Conservation (phyloP, 2,329 filamentous ascomycete genomes). For the Ophiostoma sp. region DNA sequence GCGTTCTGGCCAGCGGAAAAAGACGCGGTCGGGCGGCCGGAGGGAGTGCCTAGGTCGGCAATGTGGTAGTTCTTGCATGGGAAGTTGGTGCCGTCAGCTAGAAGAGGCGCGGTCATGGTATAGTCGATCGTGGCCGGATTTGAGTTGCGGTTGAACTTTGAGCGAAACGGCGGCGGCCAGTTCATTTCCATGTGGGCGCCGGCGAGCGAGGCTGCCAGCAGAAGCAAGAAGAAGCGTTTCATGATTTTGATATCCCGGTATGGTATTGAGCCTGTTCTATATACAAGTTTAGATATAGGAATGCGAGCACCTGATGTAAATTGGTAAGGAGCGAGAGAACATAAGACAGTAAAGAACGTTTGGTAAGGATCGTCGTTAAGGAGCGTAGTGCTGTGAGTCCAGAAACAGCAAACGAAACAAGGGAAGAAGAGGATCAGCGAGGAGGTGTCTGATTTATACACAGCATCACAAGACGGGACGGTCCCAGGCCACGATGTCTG, state of each 20-base stretch:
- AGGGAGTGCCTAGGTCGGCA: background rate
- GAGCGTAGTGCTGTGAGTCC: background rate
- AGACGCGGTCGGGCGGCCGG: background rate
- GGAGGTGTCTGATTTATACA: background rate
- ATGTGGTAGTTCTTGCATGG: background rate
- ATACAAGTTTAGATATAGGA: background rate
- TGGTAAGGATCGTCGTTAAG: background rate
- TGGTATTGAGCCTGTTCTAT: background rate
- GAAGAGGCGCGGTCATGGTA: background rate
- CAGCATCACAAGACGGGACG: background rate
- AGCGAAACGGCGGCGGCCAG: background rate
- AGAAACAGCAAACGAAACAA: background rate
- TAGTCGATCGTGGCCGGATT: background rate
- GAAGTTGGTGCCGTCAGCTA: background rate
- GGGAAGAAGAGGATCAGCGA: background rate
- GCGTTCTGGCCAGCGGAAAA: slow-evolving; percentile 35
- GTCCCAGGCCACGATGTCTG: background rate
- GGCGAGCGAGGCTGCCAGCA: background rate
- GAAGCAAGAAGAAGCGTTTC: background rate
- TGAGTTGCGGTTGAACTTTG: background rate
- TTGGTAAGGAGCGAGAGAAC: background rate
- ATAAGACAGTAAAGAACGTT: background rate
- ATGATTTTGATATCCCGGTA: background rate
- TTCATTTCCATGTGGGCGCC: background rate
- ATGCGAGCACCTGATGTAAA: background rate